Conservation (phyloP, 495 filamentous ascomycete genomes). For the Chaetomidium leptoderma region DNA sequence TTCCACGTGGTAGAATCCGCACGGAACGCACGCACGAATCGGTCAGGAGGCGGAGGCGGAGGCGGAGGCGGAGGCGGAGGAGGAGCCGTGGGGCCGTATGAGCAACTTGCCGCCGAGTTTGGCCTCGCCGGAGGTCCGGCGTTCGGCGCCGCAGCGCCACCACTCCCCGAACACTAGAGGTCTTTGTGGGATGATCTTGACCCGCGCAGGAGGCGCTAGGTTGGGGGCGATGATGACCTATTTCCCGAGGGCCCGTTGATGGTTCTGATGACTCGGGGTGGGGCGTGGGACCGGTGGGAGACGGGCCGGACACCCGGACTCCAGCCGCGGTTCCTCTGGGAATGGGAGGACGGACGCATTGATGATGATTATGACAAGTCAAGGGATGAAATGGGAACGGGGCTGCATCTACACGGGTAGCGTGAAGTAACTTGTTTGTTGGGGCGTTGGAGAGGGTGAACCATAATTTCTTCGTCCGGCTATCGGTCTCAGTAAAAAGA, state of each 20-base stretch:
- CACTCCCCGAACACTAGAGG: too few relatives aligned
- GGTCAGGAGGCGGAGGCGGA: neutral
- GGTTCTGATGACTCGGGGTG: too few relatives aligned
- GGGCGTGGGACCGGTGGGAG: too few relatives aligned
- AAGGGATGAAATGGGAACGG: neutral
- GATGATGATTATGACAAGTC: neutral
- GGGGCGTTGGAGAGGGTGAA: neutral
- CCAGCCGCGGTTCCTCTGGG: too few relatives aligned
- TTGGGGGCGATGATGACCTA: too few relatives aligned
- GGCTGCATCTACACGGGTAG: conserved; percentile 1
- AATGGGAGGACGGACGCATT: neutral
- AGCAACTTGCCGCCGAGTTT: neutral
- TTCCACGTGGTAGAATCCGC: conserved; percentile 55
- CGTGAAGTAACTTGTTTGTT: neutral
- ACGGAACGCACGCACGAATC: conserved; percentile 23
- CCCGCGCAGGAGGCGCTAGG: too few relatives aligned
- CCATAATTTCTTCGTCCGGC: too few relatives aligned
- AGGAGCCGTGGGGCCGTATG: neutral
- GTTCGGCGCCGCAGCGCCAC: too few relatives aligned
- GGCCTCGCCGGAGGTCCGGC: neutral
- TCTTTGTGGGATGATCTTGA: too few relatives aligned
- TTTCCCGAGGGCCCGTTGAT: too few relatives aligned
- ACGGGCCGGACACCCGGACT: too few relatives aligned
- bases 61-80: neutral
- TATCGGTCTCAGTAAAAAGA: too few relatives aligned